Evolutionary conservation across 2,329 filamentous ascomycete genomes (phyloP), one percentile per base, ranked within the genome.

Genomic region (Talaromyces sp.): DNA sequence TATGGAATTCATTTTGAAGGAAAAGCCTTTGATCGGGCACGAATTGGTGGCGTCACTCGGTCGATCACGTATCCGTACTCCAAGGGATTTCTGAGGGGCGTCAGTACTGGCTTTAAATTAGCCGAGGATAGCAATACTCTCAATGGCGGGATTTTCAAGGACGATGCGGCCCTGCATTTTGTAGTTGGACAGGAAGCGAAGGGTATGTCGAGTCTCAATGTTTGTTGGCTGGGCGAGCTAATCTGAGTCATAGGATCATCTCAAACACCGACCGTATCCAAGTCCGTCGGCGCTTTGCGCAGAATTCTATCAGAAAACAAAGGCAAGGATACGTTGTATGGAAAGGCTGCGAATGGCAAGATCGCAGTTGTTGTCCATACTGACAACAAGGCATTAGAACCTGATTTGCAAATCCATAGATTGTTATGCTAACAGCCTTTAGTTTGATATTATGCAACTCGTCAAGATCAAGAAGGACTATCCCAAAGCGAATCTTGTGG

Each of bases 41-140:
- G 80, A 65, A 76, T 76, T 33, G 86, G 85, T 65, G 86, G 85
- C 50, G 82, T 87, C 44, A 87, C 85, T 6, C 79, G 79, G 48
- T 84, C 84, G 54, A 80, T 88, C 58, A 83, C 85, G 0, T 82
- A 85, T 1, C 86, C 86, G 2, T 77, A 75, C 33, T 81, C 81
- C 65, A 71, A 70, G 1, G 74, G 70, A 2, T 81, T 82, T 0
- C 80, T 85, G 64, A 79, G 82, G 62, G 86, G 86, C 46, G 84
- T 82, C 1, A 86, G 84, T 64, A 84, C 83, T 5, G 85, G 84
- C 2, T 86, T 88, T 74, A 69, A 79, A 18, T 86, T 84, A 0
- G 78, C 79, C 7, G 82, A 81, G 2, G 69, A 71, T 48, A 81
- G 80, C 2, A 73, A 76, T 2, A 73, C 85, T 0, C 77, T 82